These are phyloP conservation scores for Pythium scleroteichum DNA, from an alignment of 352 stramenopile genomes.

Conservation along the genomic window DNA sequence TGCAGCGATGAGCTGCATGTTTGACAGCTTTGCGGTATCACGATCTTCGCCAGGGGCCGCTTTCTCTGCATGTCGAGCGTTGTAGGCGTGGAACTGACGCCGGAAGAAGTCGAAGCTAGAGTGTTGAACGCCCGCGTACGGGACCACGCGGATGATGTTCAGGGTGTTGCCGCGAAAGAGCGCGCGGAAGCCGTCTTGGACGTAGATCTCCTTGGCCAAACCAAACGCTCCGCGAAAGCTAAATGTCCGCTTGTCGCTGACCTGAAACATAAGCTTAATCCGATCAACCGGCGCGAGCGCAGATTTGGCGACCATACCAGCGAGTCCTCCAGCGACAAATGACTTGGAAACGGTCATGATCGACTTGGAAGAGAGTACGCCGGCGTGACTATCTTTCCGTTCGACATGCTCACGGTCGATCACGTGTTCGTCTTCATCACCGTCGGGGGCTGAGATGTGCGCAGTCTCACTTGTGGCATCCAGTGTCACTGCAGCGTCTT, in stretches of 20 bases:
- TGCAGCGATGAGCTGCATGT: constrained; percentile 68
- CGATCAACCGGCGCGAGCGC: constrained; percentile 72
- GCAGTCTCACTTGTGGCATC: constrained; percentile 2
- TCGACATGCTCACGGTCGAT: constrained; percentile 6
- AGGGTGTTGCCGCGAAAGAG: constrained; percentile 78
- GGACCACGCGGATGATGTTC: constrained; percentile 80
- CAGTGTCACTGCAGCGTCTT: neutral
- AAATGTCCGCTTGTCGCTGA: constrained; percentile 70
- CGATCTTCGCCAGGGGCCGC: constrained; percentile 5
- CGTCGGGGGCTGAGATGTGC: constrained; percentile 27
- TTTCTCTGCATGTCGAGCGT: constrained; percentile 52
- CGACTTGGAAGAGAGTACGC: constrained; percentile 37
- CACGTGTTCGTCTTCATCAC: constrained; percentile 27
- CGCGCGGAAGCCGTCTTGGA: constrained; percentile 65
- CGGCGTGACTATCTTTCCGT: neutral
- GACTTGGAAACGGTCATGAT: constrained; percentile 80
- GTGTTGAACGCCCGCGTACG: constrained; percentile 78
- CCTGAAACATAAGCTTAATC: constrained; percentile 88
- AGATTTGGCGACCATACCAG: constrained; percentile 80
- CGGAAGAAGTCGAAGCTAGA: constrained; percentile 86
- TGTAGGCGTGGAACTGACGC: constrained; percentile 79
- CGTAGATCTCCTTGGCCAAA: constrained; percentile 67
- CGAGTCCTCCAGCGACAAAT: constrained; percentile 71
- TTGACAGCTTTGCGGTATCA: constrained; percentile 69
- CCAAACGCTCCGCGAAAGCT: constrained; percentile 69